Base-by-base conservation (phyloP, 306 rosid species). In the Sesbania bispinosa region DNA sequence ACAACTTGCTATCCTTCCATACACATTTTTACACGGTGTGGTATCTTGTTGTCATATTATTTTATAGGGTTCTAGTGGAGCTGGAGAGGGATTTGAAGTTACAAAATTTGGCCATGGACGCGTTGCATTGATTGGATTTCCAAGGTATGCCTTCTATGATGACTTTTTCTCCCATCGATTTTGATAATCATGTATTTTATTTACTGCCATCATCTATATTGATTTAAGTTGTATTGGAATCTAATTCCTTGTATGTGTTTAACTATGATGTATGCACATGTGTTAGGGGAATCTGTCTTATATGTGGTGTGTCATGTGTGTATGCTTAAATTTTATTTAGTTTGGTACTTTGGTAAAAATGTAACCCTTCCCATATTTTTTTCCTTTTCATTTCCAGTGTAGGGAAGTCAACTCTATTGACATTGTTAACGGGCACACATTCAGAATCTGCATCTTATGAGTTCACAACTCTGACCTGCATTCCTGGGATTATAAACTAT, bases 1-100 rank as follows among this genome's bases (percentile, higher is more conserved):
- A 33, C 46, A 0, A 16, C 47, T 35, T 46, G 20, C 47, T 18
- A 13, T 30, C 36, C 27, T 33, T 33, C 43, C 51, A 42, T 69
- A 23, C 26, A 54, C 36, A 14, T 48, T 38, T 58, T 62, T 42
- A 9, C 43, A 35, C 45, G 41, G 47, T 29, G 26, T 60, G 16
- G 7, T 71, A 45, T 38, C 26, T 55, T 64, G 51, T 76, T 71
- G 54, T 52, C 62, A 61, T 78, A 39, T 48, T 64, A 29, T 77
- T 50, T 45, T 11, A 79, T 67, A 95, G 99, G 99, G 99, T 80
- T 88, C 99, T 32, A 95, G 99, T 59, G 99, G 92, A 38, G 96
- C 96, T 63, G 99, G 99, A 76, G 99, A 95, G 8, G 99, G 99
- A 79, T 95, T 95, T 72, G 99, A 95, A 89, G 99, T 95, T 59